Base-by-base conservation (phyloP, 306 rosid species). In the Crotalaria pallida region DNA sequence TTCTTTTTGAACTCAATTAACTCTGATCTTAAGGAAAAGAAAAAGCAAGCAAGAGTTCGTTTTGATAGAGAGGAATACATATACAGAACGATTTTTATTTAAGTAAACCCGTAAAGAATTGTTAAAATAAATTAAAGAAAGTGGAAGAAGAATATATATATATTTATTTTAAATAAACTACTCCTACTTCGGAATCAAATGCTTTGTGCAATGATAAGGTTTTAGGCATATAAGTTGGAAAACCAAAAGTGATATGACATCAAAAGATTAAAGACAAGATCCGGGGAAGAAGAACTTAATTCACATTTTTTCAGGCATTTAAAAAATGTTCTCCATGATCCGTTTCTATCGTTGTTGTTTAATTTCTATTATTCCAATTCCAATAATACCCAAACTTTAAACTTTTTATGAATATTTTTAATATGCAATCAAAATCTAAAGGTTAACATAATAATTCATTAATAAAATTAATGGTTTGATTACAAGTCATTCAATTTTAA, bases 171-270 rank as follows among this genome's bases (percentile, higher is more conserved):
- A 23, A 41, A 45, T 49, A 29, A 63, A 63, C 44, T 12, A 41
- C 51, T n/a, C n/a, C 34, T 48, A 51, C 50, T 36, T 31, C 24
- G 69, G 80, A 75, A 82, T 82, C 78, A 69, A 74, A 27, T 61
- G 1, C 79, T 74, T 55, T 78, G 78, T 58, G 58, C 65, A 78
- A 79, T 74, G 83, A 82, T 78, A 79, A 82, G 67, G 41, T 61
- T 74, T 55, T 65, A 69, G 58, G 17, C 66, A 48, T 58, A 51
- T 43, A 65, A 77, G 82, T 78, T 62, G 77, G 36, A 77, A 65
- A 51, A 55, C 48, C 38, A 69, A 73, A 74, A 73, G 58, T 58
- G 70, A 73, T 71, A 74, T 74, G 79, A 77, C 82, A 69, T 58
- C 69, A 63, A 73, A 61, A 69, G 74, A 78, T 75, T 65, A 51